phyloP scores from a whole-genome alignment of 2,329 filamentous ascomycete genomes.

The Apiospora saccharicola region DNA sequence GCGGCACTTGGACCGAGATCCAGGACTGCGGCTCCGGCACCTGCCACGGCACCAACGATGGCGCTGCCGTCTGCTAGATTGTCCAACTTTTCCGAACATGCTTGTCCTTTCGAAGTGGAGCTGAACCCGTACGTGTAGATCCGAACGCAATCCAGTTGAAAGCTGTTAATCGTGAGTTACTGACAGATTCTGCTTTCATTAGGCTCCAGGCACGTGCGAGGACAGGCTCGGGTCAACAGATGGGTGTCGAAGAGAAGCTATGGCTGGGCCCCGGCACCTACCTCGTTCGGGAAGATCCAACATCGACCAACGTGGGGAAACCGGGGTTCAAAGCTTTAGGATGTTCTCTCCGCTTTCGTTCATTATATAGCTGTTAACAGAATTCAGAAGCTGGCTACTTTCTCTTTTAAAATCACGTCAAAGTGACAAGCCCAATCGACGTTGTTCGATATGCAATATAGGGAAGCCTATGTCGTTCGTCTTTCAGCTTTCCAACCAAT shows the following conservation, averaged over 20 bases:
- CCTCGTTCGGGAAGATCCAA: conserved; percentile 5
- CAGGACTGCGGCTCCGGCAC: conserved; percentile 26
- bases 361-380: background rate
- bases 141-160: background rate
- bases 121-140: background rate
- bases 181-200: background rate
- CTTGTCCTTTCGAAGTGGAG: too few species aligned
- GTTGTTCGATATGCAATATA: too few species aligned
- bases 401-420: too few species aligned
- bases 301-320: background rate
- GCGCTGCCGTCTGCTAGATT: conserved; percentile 25
- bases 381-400: background rate
- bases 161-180: too few species aligned
- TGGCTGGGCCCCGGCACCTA: background rate
- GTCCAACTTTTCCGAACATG: too few species aligned
- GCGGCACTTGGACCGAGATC: conserved; percentile 30
- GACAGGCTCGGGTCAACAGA: background rate
- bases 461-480: too few species aligned
- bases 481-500: too few species aligned
- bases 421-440: background rate
- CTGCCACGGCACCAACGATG: conserved; percentile 30
- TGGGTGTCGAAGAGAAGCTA: background rate
- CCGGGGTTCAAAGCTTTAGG: background rate
- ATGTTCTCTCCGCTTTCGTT: background rate
- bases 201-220: background rate